Evolutionary conservation across 768 basidiomycete genomes (phyloP), one percentile per base, ranked within the genome.

Genomic region (Suillus alpinus): DNA sequence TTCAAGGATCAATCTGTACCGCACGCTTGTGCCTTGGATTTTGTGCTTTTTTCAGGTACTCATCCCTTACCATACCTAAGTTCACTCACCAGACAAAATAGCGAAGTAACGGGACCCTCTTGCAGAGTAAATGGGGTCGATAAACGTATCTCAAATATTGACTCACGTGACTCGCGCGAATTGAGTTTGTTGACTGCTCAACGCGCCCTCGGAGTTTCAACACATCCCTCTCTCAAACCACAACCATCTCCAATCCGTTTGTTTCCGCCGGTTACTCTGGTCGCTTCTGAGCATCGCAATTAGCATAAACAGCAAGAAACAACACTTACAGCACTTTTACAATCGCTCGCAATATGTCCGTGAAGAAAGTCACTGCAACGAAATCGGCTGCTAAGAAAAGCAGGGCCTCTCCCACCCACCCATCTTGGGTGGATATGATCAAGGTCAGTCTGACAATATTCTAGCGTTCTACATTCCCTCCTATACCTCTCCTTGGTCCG

Each of bases 361-460:
- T 49, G 43, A 83, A 80, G 77, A 86, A 85, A 71, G 65, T 81
- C 39, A 69, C 79, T 59, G 64, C 77, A 52, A 73, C 81, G 71
- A 85, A 82, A 75, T 66, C 77, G 39, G 71, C 78, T 20, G 66
- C 78, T 52, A 72, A 67, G 70, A 75, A 62, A 62, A 58, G 57
- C 58, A 77, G 76, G 51, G 68, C 78, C 59, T 60, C 53, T 32
- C 44, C 68, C 23, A 61, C 62, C 52, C 80, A 82, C 65, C 80
- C 80, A 16, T 73, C 80, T 62, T 90, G 88, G 88, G 78, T 86
- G 60, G 88, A 91, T 59, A 92, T 92, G 89, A 91, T 92, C 74
- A 91, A 90, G 81, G 89, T 89, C 67, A 71, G 80, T 66, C 65
- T 39, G 61, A 51, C 36, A 37, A 58, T 57, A 56, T 62, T 58